Base-by-base conservation (phyloP, 2,329 filamentous ascomycete species). In the Pyrenophora seminiperda region DNA sequence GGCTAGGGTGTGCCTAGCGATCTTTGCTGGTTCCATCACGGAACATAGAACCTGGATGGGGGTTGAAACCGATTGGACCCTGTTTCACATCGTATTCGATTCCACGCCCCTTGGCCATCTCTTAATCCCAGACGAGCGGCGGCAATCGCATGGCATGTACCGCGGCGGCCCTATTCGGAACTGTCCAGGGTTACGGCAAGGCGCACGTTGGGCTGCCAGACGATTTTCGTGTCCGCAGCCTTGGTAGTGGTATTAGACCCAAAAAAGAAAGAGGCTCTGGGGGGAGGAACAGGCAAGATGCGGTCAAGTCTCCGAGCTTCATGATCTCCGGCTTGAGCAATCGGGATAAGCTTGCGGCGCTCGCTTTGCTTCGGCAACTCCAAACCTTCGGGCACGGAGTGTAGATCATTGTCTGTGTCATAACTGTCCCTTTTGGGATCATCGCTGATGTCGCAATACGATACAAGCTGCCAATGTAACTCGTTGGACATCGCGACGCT, bases 161-260 rank as follows among this genome's bases (percentile, higher is more conserved):
- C 24, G 24, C 24, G 7, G 24, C 24, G 7, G 9, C 24, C 13
- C 24, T 11, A 27, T 11, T 27, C 24, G 9, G 24, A 27, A 27
- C 9, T n/a, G 24, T 10, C 2, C 24, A 27, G 24, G 41, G 34
- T 36, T 36, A 36, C 31, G 41, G 41, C 27, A 32, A 43, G 24
- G 47, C 34, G 29, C 17, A 37, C 20, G 41, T 49, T 49, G 41
- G 47, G 41, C 47, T 27, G 34, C 41, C 20, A n/a, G n/a, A 17
- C 31, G 14, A 27, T 27, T 20, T 27, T 20, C 31, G 15, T 34
- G 30, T 39, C 20, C 19, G 7, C 27, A 29, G 27, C 15, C 14
- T 15, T 29, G 34, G 32, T 19, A n/a, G n/a, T n/a, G n/a, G n/a
- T n/a, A n/a, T n/a, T n/a, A 29, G 29, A 20, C 36, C 19, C 31